phyloP scores from a whole-genome alignment of 345 rosid genomes.

The Durio zibethinus region DNA sequence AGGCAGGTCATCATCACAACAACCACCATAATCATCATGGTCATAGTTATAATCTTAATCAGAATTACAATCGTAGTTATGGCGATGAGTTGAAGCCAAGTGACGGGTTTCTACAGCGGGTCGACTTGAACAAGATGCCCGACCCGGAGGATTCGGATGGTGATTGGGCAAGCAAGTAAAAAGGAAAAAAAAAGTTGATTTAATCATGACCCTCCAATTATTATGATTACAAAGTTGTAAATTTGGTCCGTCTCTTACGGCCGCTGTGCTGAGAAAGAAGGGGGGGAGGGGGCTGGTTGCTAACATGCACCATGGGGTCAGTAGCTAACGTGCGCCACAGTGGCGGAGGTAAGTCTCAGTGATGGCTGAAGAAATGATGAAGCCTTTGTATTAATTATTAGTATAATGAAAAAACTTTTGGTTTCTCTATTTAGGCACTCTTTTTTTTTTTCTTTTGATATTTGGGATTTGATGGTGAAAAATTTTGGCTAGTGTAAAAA shows the following conservation, averaged over 20 bases:
- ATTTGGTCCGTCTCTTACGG: not conserved
- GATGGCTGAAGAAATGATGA: conserved; percentile 21
- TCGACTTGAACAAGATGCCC: conserved; percentile 88
- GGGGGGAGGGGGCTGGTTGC: not conserved
- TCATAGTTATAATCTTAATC: conserved; percentile 17
- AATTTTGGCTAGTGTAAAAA: conserved; percentile 9
- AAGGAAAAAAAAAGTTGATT: not conserved
- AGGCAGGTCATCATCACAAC: conserved; percentile 34
- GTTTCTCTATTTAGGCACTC: conserved; percentile 3
- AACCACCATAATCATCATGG: conserved; percentile 14
- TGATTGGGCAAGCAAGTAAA: conserved; percentile 45
- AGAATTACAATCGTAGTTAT: conserved; percentile 5
- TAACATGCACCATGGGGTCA: conserved; percentile 11
- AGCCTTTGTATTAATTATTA: conserved; percentile 14
- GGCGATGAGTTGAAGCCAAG: conserved; percentile 38
- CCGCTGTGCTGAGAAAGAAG: not conserved
- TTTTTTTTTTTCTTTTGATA: not conserved
- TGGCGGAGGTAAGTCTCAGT: conserved; percentile 7
- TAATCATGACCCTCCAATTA: not conserved
- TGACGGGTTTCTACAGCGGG: conserved; percentile 53
- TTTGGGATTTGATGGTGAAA: not conserved
- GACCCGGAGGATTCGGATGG: conserved; percentile 84
- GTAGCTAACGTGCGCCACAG: conserved; percentile 33
- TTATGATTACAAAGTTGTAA: conserved; percentile 4
- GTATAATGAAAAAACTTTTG: conserved; percentile 13